Conservation (phyloP, 768 basidiomycete species). For the Daedaleopsis nitida region DNA sequence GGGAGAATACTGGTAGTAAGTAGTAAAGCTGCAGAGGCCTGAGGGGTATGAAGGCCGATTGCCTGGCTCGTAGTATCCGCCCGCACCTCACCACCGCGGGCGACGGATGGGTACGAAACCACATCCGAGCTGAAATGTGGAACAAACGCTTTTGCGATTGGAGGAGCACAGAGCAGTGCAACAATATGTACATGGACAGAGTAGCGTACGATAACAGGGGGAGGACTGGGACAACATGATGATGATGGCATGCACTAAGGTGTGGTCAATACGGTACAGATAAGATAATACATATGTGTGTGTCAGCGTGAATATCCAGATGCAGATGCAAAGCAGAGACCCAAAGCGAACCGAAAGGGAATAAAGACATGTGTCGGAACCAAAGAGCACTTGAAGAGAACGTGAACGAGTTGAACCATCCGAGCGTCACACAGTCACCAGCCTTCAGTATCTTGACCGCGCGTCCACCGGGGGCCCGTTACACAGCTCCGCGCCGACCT, state of each 20-base stretch:
- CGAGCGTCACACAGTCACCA: background rate
- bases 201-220: background rate
- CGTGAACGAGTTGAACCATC: background rate
- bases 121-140: too few relatives aligned
- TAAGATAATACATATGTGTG: background rate
- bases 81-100: too few relatives aligned
- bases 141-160: too few relatives aligned
- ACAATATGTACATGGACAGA: background rate
- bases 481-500: slow-evolving; percentile 72
- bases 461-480: slow-evolving; percentile 54
- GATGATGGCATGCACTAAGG: background rate
- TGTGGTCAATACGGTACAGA: background rate
- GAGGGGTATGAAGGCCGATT: too few relatives aligned
- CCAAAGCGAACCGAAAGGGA: background rate
- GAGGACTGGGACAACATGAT: background rate
- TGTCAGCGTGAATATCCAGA: background rate
- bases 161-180: background rate
- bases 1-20: too few relatives aligned
- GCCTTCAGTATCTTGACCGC: slow-evolving; percentile 3
- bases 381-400: background rate
- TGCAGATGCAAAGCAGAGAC: background rate
- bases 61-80: too few relatives aligned
- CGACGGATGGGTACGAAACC: too few relatives aligned
- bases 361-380: background rate
- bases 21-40: too few relatives aligned